Evolutionary conservation across 2,329 filamentous ascomycete genomes (phyloP).

Genomic region (Scolecobasidium constrictum): DNA sequence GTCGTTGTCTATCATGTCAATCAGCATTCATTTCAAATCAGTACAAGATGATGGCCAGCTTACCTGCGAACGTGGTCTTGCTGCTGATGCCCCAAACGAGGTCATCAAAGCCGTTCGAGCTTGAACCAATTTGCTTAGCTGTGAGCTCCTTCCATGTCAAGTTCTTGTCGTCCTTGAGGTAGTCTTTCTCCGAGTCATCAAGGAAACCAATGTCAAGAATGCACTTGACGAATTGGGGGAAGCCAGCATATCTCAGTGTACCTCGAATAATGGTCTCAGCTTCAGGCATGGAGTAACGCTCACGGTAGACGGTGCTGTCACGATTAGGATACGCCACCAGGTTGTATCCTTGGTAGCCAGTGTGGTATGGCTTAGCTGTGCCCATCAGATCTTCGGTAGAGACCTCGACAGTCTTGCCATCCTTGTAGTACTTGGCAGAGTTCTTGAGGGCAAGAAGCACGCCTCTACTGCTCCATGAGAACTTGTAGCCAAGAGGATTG

Average conservation of each 20-base stretch:
- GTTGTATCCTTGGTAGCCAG: slow-evolving; percentile 72
- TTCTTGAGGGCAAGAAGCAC: slow-evolving; percentile 82
- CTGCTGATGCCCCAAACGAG: slow-evolving; percentile 61
- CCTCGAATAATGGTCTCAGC: slow-evolving; percentile 77
- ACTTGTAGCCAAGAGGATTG: slow-evolving; percentile 91
- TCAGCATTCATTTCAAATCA: neutral
- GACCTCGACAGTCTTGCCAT: slow-evolving; percentile 56
- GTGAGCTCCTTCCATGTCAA: slow-evolving; percentile 80
- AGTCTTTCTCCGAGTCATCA: slow-evolving; percentile 53
- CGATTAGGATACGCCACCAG: slow-evolving; percentile 92
- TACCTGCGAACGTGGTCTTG: slow-evolving; percentile 57
- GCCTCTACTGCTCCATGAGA: slow-evolving; percentile 65
- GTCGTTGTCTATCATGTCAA: slow-evolving; percentile 38
- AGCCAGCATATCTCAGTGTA: slow-evolving; percentile 77
- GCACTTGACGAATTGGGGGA: slow-evolving; percentile 80
- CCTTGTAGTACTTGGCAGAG: slow-evolving; percentile 70
- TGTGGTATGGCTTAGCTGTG: slow-evolving; percentile 78
- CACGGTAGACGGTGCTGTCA: slow-evolving; percentile 76
- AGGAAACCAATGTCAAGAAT: slow-evolving; percentile 89
- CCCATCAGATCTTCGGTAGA: slow-evolving; percentile 64
- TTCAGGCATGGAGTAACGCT: slow-evolving; percentile 87
- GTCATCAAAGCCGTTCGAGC: slow-evolving; percentile 55
- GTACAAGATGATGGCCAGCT: neutral
- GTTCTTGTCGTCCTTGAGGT: slow-evolving; percentile 47
- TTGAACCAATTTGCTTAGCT: slow-evolving; percentile 60